phyloP scores from a whole-genome alignment of 176 grass and related monocot species.

The Zoysia japonica region DNA sequence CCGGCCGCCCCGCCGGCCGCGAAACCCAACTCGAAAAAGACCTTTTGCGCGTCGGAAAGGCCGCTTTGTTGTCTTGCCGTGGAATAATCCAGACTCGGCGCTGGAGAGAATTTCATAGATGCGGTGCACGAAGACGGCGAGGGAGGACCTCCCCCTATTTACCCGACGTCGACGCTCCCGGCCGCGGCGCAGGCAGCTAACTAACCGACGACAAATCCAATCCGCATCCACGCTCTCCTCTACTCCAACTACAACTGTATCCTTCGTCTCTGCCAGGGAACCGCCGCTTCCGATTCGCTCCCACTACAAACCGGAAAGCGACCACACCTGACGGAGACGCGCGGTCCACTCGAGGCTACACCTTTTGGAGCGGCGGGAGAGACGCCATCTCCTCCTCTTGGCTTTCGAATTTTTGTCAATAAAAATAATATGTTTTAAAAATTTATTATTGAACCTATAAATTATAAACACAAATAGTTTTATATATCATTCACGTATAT shows the following conservation, averaged over 20 bases:
- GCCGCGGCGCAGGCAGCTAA: background rate
- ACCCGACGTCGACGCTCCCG: no score
- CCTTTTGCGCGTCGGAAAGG: constrained; percentile 8
- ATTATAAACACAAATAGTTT: no score
- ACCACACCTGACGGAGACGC: background rate
- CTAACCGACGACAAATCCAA: background rate
- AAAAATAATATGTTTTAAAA: no score
- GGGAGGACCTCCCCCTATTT: no score
- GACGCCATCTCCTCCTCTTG: background rate
- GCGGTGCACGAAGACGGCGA: background rate
- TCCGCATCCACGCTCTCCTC: background rate
- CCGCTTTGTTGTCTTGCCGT: background rate
- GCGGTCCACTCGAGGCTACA: background rate
- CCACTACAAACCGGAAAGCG: background rate
- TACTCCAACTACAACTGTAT: background rate
- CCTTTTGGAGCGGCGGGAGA: background rate
- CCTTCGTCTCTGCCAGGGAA: background rate
- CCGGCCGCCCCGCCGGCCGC: background rate
- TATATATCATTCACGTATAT: no score
- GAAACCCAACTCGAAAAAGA: background rate
- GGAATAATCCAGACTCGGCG: background rate
- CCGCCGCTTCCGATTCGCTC: background rate
- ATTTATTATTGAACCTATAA: no score
- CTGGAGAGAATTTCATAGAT: background rate
- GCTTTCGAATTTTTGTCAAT: no score